These are phyloP conservation scores for Blastobotrys proliferans DNA, from an alignment of 1,139 yeast species.

Conservation along the genomic window DNA sequence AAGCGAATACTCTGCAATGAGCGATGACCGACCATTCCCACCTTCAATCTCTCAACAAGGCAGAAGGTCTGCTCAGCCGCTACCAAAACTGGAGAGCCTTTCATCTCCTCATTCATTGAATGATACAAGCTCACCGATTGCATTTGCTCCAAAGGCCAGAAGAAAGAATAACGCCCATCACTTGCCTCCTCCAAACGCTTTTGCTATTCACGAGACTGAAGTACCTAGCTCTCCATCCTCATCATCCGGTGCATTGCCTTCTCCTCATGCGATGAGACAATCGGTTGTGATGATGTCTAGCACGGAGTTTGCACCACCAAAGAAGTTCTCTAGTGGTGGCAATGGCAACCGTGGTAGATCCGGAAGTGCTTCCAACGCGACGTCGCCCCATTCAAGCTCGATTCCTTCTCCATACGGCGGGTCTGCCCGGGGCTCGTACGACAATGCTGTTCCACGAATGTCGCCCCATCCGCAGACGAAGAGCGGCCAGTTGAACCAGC, in stretches of 20 bases:
- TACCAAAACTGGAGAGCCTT: constrained; percentile 26
- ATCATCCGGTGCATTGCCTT: constrained; percentile 25
- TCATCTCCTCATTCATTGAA: constrained; percentile 35
- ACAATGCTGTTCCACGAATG: neutral
- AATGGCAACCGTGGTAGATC: neutral
- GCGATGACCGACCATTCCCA: constrained; percentile 15
- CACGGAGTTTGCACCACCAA: constrained; percentile 33
- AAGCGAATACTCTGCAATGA: constrained; percentile 7
- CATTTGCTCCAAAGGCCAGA: constrained; percentile 31
- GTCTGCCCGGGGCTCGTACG: constrained; percentile 8
- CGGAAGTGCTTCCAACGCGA: neutral
- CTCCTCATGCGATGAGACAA: constrained; percentile 32
- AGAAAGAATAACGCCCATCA: constrained; percentile 11
- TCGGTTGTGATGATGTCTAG: constrained; percentile 30
- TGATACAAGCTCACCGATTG: constrained; percentile 28
- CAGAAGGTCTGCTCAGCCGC: constrained; percentile 19
- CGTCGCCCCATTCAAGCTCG: constrained; percentile 6
- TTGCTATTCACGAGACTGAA: neutral
- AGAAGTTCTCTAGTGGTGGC: constrained; percentile 19
- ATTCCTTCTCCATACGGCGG: constrained; percentile 3
- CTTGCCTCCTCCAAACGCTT: constrained; percentile 1
- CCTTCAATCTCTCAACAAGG: constrained; percentile 17
- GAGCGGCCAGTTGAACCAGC: constrained; percentile 7
- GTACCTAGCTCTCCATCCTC: constrained; percentile 13
- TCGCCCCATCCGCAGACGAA: neutral